A percentile compares a stretch with the other conserved stretches of the same genome.
Conservation (phyloP, 1,139 yeast species). For the Martiniozyma asiatica region DNA sequence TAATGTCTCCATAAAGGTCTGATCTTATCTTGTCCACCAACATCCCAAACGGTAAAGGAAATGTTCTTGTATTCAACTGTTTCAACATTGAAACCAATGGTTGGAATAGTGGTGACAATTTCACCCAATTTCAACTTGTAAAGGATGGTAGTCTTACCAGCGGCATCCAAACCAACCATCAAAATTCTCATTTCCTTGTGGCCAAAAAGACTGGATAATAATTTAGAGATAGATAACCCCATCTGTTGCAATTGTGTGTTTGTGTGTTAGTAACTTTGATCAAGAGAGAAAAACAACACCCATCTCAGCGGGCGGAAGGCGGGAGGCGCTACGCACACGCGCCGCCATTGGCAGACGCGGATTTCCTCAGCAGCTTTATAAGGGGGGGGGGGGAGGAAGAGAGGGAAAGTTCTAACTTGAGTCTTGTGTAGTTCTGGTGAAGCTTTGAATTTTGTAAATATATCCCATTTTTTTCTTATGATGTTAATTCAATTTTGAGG, state of each 20-base stretch:
- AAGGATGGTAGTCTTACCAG: slow-evolving; percentile 85
- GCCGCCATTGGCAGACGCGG: slow-evolving; percentile 1
- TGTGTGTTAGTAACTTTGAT: too few species aligned
- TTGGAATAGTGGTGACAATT: slow-evolving; percentile 87
- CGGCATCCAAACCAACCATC: slow-evolving; percentile 91
- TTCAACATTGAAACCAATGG: slow-evolving; percentile 90
- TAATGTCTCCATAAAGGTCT: slow-evolving; percentile 95
- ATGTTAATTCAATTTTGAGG: too few species aligned
- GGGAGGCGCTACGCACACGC: slow-evolving; percentile 2
- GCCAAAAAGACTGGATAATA: slow-evolving; percentile 77
- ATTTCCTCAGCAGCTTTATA: background rate
- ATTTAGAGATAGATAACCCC: slow-evolving; percentile 85
- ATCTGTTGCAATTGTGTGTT: too few species aligned
- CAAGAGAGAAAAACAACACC: too few species aligned
- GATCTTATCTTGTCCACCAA: slow-evolving; percentile 94
- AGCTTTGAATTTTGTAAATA: too few species aligned
- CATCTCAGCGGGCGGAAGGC: slow-evolving; percentile 3
- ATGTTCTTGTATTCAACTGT: slow-evolving; percentile 91
- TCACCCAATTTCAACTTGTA: slow-evolving; percentile 86
- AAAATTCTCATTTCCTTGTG: slow-evolving; percentile 82
- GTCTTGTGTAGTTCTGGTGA: too few species aligned
- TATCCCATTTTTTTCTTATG: too few species aligned
- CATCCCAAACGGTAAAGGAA: slow-evolving; percentile 93
- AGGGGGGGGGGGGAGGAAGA: background rate
- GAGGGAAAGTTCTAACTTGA: too few species aligned